Base-by-base conservation (phyloP, 2,329 filamentous ascomycete species). In the Eutypella sp. region DNA sequence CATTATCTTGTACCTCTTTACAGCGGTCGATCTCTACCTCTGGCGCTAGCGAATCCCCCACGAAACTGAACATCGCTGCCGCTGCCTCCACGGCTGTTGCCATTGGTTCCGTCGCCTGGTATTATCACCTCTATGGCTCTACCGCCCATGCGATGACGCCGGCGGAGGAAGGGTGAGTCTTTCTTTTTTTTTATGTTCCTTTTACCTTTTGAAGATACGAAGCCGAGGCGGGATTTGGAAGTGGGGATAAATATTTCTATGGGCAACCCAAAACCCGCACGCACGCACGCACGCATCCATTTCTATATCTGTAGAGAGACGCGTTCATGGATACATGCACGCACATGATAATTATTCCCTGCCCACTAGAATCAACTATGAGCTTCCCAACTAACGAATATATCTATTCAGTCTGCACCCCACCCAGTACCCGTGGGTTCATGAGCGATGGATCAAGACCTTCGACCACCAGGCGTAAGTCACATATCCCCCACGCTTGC, bases 401-500 rank as follows among this genome's bases (percentile, higher is more conserved):
- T 34, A 34, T 44, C 36, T 19, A 42, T 45, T 33, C 63, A 99
- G 93, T 75, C 83, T 99, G 58, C 93, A 99, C 72, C 70, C 93
- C 57, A 87, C 91, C 53, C 73, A 84, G 63, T 97, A 97, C 72
- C 93, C 93, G 53, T 99, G 93, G 93, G 91, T 93, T 64, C 93
- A 99, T 73, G 67, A 83, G 67, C 85, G 93, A 74, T 90, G 85
- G 80, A 77, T 83, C 71, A 96, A 95, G 81, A 96, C 93, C 59
- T 99, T 92, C 69, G 93, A 99, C 66, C 92, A 97, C 75, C 85
- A 87, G 73, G 85, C 90, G 88, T 96, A 85, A 85, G 89, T 76
- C 56, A 41, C n/a, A n/a, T n/a, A n/a, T n/a, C n/a, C n/a, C n/a
- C n/a, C n/a, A n/a, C n/a, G n/a, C n/a, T n/a, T n/a, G 50, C 31